phyloP scores from a whole-genome alignment of 768 basidiomycete genomes.

The Xerocomus spinulosus region DNA sequence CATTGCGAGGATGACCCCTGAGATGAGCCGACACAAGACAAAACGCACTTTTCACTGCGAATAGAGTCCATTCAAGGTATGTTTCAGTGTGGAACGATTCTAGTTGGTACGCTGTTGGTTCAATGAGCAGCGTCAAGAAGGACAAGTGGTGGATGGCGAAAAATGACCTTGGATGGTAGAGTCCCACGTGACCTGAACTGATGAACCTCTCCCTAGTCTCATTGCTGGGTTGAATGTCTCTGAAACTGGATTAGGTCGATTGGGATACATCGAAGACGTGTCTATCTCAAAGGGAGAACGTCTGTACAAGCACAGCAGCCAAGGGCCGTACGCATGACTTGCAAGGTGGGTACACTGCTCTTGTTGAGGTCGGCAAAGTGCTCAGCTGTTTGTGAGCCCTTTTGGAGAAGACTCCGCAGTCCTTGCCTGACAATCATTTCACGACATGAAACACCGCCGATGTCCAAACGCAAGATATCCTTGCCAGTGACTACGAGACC shows the following conservation, averaged over 20 bases:
- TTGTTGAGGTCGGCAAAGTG: too few species aligned
- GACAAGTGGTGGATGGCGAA: slow-evolving; percentile 9
- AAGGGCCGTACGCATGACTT: too few species aligned
- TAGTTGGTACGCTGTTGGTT: neutral
- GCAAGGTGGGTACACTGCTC: too few species aligned
- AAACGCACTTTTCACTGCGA: slow-evolving; percentile 27
- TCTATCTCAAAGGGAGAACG: too few species aligned
- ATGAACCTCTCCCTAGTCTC: too few species aligned
- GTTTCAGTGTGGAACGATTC: neutral
- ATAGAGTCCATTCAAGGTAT: slow-evolving; percentile 9
- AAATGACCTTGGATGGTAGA: slow-evolving; percentile 11
- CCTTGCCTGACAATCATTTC: neutral
- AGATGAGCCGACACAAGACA: neutral
- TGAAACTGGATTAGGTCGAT: too few species aligned
- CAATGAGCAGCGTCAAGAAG: slow-evolving; percentile 8
- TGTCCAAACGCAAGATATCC: too few species aligned
- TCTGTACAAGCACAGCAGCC: too few species aligned
- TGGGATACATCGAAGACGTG: too few species aligned
- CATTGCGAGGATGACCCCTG: neutral
- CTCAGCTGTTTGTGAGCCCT: too few species aligned
- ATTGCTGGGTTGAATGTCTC: too few species aligned
- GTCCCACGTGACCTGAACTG: slow-evolving; percentile 10
- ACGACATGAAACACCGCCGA: neutral
- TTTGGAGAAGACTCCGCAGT: too few species aligned
- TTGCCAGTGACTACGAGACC: neutral